Percentiles rank a stretch among this genome's conserved stretches.
Evolutionary conservation across 148 eudicot species (phyloP).

Genomic region (Vaccinium macrocarpon): DNA sequence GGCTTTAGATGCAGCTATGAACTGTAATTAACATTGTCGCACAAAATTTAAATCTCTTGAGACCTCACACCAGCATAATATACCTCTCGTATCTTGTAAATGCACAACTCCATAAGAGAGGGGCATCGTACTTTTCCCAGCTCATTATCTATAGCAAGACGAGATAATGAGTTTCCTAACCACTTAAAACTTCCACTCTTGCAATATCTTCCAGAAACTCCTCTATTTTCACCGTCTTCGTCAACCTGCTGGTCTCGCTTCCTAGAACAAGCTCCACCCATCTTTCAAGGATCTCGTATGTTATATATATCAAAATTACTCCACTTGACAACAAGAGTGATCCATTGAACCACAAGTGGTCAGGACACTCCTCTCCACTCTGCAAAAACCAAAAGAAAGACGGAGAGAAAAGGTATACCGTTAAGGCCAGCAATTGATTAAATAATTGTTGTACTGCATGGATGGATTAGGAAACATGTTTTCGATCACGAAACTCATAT

Average conservation of each 20-base stretch:
- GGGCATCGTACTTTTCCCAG: slow-evolving; percentile 38
- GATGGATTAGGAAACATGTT: neutral
- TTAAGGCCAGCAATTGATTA: neutral
- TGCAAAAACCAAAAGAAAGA: slow-evolving; percentile 1
- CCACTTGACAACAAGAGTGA: neutral
- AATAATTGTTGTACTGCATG: neutral
- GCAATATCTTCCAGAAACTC: slow-evolving; percentile 51
- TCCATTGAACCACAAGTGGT: neutral
- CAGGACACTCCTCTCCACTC: slow-evolving; percentile 2
- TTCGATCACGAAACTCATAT: neutral
- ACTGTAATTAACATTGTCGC: neutral
- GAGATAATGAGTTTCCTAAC: slow-evolving; percentile 53
- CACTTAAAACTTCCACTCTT: slow-evolving; percentile 81
- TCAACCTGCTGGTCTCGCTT: slow-evolving; percentile 55
- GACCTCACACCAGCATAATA: neutral
- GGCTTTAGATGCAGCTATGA: neutral
- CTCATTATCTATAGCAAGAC: slow-evolving; percentile 30
- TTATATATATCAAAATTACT: neutral
- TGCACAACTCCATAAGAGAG: slow-evolving; percentile 68
- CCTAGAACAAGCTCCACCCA: slow-evolving; percentile 85
- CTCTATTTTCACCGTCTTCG: slow-evolving; percentile 43
- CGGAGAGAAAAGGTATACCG: neutral
- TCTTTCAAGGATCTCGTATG: slow-evolving; percentile 18
- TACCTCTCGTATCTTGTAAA: slow-evolving; percentile 52
- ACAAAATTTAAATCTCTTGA: neutral